Base-by-base conservation (phyloP, 768 basidiomycete species). In the Pulveroboletus sp. region DNA sequence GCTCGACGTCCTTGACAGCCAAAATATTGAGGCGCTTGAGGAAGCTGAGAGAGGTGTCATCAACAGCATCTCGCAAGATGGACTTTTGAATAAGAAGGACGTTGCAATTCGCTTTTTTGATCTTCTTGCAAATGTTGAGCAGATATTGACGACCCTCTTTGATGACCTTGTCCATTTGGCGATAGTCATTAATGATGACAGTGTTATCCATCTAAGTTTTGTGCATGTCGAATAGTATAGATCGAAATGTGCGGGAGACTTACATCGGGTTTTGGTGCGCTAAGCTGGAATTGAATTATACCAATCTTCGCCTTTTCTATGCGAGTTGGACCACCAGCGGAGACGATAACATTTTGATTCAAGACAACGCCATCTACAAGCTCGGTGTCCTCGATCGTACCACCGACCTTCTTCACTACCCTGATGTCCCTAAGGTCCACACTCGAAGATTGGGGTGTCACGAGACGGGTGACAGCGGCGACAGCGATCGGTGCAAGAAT, bases 141-240 rank as follows among this genome's bases (percentile, higher is more conserved):
- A 99, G 80, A 69, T 99, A 98, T 70, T 94, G 91, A 40, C 96
- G 88, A 50, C 95, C 95, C 71, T 99, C 96, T 71, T 99, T 98
- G 72, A 99, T 86, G 51, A 98, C 93, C 69, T 97, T 96, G 78
- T 98, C 96, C 95, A 99, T 98, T 69, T 97, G 96, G 15, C 96
- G 86, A 73, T 99, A 99, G 71, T 99, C 95, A 56, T 95, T 98
- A 60, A 99, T 97, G 45, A 98, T 88, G 39, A 99, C 93, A 5
- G 95, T 97, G 75, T 99, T 98, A 71, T 99, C 96, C 95, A 99
- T 99, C 94, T 97, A 59, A 9, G 37, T 51, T 30, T 43, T 17
- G 30, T 17, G 54, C 26, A 46, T 18, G 32, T 10, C 44, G 28
- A 47, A 18, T 11, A 18, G n/a, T 6, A 39, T 27, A 33, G 37